Conservation (phyloP, 768 basidiomycete genomes). For the Boletellus sp. region DNA sequence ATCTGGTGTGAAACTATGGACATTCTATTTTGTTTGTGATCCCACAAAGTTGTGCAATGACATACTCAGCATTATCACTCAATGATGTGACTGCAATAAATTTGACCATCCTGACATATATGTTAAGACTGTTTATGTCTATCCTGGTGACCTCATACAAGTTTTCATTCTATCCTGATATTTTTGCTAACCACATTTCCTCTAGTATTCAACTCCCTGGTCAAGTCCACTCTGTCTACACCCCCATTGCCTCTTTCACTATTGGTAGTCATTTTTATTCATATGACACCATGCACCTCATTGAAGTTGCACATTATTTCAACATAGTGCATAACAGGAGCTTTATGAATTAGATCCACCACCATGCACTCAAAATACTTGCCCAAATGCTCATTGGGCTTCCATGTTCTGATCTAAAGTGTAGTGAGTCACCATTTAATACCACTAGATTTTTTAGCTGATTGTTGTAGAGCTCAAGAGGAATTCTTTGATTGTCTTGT, state of each 20-base stretch:
- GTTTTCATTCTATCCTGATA: not conserved
- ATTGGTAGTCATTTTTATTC: not conserved
- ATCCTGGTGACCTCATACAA: not conserved
- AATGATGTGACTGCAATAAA: not conserved
- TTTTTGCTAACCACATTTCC: not conserved
- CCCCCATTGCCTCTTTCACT: not conserved
- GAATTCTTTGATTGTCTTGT: not conserved
- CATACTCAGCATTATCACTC: not conserved
- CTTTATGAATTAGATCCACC: not conserved
- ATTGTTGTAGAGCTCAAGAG: not conserved
- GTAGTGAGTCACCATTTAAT: not conserved
- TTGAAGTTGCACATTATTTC: not conserved
- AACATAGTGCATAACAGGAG: not conserved
- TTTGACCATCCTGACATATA: not conserved
- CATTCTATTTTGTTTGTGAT: not conserved
- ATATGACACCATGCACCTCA: not conserved
- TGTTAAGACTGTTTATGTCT: not conserved
- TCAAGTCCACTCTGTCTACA: not conserved
- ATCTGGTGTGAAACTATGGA: slow-evolving; percentile 10
- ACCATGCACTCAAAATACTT: not conserved
- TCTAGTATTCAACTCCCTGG: not conserved
- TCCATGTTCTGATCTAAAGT: not conserved
- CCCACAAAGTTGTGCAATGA: not conserved
- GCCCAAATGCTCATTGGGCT: not conserved
- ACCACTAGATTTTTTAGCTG: not conserved